Conservation (phyloP, 116 monocot genomes). For the Dioscorea cayenensis region DNA sequence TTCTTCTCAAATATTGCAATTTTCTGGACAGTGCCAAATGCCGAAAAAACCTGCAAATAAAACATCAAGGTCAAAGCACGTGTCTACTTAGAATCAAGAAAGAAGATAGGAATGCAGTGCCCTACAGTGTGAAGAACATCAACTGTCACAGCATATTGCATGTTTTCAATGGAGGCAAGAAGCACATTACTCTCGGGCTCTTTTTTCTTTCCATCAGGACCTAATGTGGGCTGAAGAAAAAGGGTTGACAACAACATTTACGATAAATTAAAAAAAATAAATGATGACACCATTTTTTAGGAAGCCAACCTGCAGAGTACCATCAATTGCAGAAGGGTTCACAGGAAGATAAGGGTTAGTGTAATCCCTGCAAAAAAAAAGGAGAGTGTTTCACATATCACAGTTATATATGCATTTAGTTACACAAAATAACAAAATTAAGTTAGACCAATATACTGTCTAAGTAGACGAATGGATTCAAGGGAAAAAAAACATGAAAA, state of each 20-base stretch:
- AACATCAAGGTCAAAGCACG: neutral
- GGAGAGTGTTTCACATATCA: neutral
- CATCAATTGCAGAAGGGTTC: constrained; percentile 65
- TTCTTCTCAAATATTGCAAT: constrained; percentile 88
- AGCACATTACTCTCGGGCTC: constrained; percentile 97
- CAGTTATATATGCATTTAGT: neutral
- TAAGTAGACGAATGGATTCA: neutral
- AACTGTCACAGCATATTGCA: constrained; percentile 92
- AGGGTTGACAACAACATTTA: constrained; percentile 15
- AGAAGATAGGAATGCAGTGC: neutral
- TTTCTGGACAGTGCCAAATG: constrained; percentile 77
- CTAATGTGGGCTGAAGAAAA: constrained; percentile 39
- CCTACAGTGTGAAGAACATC: constrained; percentile 90
- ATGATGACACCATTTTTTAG: neutral
- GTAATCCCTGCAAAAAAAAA: constrained; percentile 43
- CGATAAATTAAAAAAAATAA: neutral
- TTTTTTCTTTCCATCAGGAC: constrained; percentile 80
- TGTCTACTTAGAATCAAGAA: neutral
- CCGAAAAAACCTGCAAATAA: constrained; percentile 59
- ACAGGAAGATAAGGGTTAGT: constrained; percentile 84
- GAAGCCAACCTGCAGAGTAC: constrained; percentile 42
- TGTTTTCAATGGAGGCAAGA: constrained; percentile 84
- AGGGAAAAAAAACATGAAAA: neutral
- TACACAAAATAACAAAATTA: neutral
- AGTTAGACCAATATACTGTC: too few relatives aligned